Evolutionary conservation across 352 stramenopile species (phyloP), one percentile per base, ranked within the genome.

Genomic region (Phytophthora europaea): DNA sequence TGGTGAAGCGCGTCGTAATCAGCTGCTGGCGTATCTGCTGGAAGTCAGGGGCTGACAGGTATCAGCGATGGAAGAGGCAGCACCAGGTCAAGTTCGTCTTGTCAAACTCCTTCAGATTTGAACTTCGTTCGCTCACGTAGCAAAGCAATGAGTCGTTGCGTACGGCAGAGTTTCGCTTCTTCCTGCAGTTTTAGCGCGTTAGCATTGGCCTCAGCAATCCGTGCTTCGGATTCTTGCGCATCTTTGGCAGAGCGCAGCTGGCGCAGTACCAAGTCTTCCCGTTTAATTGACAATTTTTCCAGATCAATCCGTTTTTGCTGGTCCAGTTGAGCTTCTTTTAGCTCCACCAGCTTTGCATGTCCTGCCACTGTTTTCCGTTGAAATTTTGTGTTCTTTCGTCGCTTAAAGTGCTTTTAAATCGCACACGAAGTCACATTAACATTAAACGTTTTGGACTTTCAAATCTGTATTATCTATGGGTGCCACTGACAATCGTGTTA

Each of bases 1-100:
- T 22, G 60, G 60, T 6, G 60, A 67, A 16, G 60, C 10, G 12
- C 60, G 60, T 31, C 31, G 48, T 15, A 67, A 43, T 18, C 60
- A 67, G 22, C 22, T 51, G 31, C 18, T 67, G 20, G 60, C 48
- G n/a, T 59, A 67, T 22, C 18, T 67, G 20, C 33, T 67, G 20
- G 48, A 59, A 43, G 22, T 53, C 26, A 2, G 26, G 26, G 26
- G 26, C 26, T 31, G 26, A 31, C 26, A 31, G 26, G 26, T 31
- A 31, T 31, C 26, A 31, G 9, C 47, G 60, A 18, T 38, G 22
- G 2, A n/a, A 55, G 34, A 5, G 61, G 61, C 8, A 61, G 18
- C 28, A 67, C 7, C 1, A 53, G 8, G 16, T 67, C 61, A 2
- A 67, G 15, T 43, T 66, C 60, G 4, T 51, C 33, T 52, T 59